These are phyloP conservation scores for Hymenoscyphus linearis DNA, from an alignment of 2,329 filamentous ascomycete species.

Conservation along the genomic window DNA sequence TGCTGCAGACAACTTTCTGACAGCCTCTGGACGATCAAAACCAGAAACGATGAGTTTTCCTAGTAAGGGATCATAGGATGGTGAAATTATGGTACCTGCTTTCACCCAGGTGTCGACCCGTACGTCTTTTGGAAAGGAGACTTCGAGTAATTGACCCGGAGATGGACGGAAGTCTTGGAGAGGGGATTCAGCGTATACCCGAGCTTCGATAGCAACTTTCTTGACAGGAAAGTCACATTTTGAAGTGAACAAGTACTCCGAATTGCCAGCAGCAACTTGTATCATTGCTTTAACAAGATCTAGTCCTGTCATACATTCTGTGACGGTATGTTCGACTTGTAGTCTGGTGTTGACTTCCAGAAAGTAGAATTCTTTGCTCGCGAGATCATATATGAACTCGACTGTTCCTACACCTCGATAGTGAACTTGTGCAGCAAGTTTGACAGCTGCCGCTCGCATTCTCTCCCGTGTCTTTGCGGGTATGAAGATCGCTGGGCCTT, in stretches of 20 bases:
- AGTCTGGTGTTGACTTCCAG: slow-evolving; percentile 23
- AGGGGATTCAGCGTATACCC: slow-evolving; percentile 70
- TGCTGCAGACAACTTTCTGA: slow-evolving; percentile 58
- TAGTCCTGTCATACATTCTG: slow-evolving; percentile 18
- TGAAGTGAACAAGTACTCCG: slow-evolving; percentile 38
- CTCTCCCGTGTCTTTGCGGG: slow-evolving; percentile 26
- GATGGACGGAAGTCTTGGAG: slow-evolving; percentile 57
- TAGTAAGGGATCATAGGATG: slow-evolving; percentile 73
- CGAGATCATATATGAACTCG: slow-evolving; percentile 56
- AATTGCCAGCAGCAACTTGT: slow-evolving; percentile 17
- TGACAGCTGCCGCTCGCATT: slow-evolving; percentile 38
- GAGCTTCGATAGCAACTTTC: slow-evolving; percentile 64
- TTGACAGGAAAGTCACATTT: slow-evolving; percentile 38
- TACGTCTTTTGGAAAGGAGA: slow-evolving; percentile 33
- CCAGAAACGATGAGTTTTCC: slow-evolving; percentile 66
- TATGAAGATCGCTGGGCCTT: slow-evolving; percentile 61
- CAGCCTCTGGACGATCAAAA: slow-evolving; percentile 51
- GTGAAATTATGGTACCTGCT: slow-evolving; percentile 64
- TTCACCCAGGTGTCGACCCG: slow-evolving; percentile 68
- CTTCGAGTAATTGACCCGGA: slow-evolving; percentile 32
- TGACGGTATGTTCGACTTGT: slow-evolving; percentile 24
- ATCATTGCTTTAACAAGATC: slow-evolving; percentile 30
- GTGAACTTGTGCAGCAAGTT: slow-evolving; percentile 38
- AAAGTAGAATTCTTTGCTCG: slow-evolving; percentile 41
- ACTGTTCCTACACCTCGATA: slow-evolving; percentile 56